A percentile compares a stretch with the other conserved stretches of the same genome.
These are phyloP conservation scores for Colletotrichum sp. DNA, from an alignment of 2,329 filamentous ascomycete species.

Conservation along the genomic window DNA sequence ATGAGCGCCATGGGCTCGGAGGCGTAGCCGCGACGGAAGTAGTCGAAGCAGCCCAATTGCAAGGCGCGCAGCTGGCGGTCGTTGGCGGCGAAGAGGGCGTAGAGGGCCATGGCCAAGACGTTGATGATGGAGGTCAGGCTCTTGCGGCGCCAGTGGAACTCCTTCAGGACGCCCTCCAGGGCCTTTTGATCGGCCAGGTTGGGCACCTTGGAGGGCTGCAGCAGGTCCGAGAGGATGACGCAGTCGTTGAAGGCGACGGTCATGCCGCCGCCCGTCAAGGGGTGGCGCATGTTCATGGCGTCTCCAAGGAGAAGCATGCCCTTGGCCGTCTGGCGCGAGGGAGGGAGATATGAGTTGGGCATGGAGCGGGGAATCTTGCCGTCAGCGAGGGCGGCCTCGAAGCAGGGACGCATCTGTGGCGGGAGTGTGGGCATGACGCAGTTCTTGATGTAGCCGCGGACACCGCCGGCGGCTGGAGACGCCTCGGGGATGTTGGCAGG, in stretches of 20 bases:
- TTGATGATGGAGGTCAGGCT: constrained; percentile 87
- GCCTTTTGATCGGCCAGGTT: constrained; percentile 69
- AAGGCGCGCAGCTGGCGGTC: constrained; percentile 78
- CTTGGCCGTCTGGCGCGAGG: constrained; percentile 59
- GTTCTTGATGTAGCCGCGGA: constrained; percentile 83
- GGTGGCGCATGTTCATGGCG: constrained; percentile 99
- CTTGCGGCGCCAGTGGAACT: constrained; percentile 90
- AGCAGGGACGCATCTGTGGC: constrained; percentile 71
- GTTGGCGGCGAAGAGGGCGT: constrained; percentile 87
- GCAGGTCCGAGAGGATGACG: constrained; percentile 74
- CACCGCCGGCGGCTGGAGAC: constrained; percentile 75
- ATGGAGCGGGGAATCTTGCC: constrained; percentile 81
- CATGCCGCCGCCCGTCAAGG: constrained; percentile 96
- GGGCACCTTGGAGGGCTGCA: constrained; percentile 72
- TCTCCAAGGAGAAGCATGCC: constrained; percentile 88
- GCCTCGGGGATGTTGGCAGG: constrained; percentile 79
- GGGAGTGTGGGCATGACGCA: constrained; percentile 82
- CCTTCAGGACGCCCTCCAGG: constrained; percentile 71
- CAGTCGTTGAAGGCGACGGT: constrained; percentile 96
- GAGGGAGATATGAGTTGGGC: constrained; percentile 94
- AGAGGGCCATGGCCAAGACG: constrained; percentile 94
- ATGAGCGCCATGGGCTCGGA: constrained; percentile 83
- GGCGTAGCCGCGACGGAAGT: constrained; percentile 80
- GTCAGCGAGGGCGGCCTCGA: constrained; percentile 76
- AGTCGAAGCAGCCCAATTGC: constrained; percentile 89